Evolutionary conservation across 441 rosid genomes (phyloP).

Genomic region (Isatis lusitanica): DNA sequence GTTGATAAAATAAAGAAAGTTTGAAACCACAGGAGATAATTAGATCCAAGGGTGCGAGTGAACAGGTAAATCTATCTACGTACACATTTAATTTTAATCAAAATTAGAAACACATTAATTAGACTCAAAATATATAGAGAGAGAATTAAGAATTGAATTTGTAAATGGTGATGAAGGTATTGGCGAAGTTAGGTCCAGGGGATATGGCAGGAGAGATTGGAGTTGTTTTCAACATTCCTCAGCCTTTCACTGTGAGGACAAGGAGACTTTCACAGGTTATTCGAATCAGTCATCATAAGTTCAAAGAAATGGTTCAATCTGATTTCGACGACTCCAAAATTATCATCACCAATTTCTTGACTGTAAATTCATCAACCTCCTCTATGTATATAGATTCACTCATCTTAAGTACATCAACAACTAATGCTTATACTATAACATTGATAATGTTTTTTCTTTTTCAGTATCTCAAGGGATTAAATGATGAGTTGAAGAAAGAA

Average conservation of each 20-base stretch:
- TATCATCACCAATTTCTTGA: slow-evolving; percentile 35
- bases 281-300: slow-evolving; percentile 64
- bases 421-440: neutral
- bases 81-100: neutral
- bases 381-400: neutral
- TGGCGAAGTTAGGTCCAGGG: slow-evolving; percentile 66
- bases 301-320: slow-evolving; percentile 38
- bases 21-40: slow-evolving; percentile 66
- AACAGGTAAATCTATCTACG: slow-evolving; percentile 56
- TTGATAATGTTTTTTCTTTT: neutral
- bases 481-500: slow-evolving; percentile 37
- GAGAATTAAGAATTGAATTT: neutral
- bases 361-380: slow-evolving; percentile 10
- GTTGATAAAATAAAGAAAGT: neutral
- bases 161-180: slow-evolving; percentile 40
- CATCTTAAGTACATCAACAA: neutral
- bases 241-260: slow-evolving; percentile 85
- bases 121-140: neutral
- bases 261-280: slow-evolving; percentile 84
- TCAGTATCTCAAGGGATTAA: slow-evolving; percentile 31
- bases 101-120: neutral
- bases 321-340: slow-evolving; percentile 34
- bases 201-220: slow-evolving; percentile 92
- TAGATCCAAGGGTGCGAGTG: slow-evolving; percentile 63
- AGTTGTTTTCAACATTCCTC: slow-evolving; percentile 85